Percentiles rank a stretch among this genome's conserved stretches.
Conservation (phyloP, 306 rosid genomes). For the Trifolium subterraneum region DNA sequence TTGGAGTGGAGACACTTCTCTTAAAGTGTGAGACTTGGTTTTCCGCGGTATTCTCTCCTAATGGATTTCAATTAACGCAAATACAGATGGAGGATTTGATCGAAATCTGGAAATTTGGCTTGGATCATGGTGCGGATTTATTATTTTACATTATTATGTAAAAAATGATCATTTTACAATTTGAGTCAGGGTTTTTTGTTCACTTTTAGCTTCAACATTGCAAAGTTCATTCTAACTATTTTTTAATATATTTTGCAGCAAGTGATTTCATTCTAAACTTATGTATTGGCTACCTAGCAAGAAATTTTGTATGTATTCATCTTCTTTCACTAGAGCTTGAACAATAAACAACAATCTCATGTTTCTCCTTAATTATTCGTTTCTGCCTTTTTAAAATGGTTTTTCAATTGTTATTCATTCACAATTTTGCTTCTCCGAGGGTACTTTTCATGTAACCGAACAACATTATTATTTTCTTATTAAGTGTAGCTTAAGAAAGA, state of each 20-base stretch:
- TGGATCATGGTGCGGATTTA: constrained; percentile 57
- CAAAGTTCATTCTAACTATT: constrained; percentile 44
- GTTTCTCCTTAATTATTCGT: constrained; percentile 11
- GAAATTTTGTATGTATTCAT: constrained; percentile 74
- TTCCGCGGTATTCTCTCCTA: constrained; percentile 52
- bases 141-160: constrained; percentile 16
- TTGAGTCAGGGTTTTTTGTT: neutral
- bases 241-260: constrained; percentile 57
- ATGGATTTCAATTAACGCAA: constrained; percentile 40
- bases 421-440: constrained; percentile 1
- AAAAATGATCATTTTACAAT: constrained; percentile 6
- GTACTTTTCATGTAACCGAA: constrained; percentile 17
- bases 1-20: constrained; percentile 76
- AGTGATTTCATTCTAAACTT: constrained; percentile 55
- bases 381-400: neutral
- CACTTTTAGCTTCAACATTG: constrained; percentile 13
- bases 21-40: constrained; percentile 70
- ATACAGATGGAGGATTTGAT: constrained; percentile 65
- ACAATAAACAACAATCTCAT: constrained; percentile 27
- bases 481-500: neutral
- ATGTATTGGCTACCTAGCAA: constrained; percentile 72
- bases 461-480: constrained; percentile 13
- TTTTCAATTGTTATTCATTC: constrained; percentile 26
- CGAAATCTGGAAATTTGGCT: constrained; percentile 68
- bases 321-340: constrained; percentile 31